phyloP scores from a whole-genome alignment of 169 alveolate species.

The Cryptosporidium xiaoi region DNA sequence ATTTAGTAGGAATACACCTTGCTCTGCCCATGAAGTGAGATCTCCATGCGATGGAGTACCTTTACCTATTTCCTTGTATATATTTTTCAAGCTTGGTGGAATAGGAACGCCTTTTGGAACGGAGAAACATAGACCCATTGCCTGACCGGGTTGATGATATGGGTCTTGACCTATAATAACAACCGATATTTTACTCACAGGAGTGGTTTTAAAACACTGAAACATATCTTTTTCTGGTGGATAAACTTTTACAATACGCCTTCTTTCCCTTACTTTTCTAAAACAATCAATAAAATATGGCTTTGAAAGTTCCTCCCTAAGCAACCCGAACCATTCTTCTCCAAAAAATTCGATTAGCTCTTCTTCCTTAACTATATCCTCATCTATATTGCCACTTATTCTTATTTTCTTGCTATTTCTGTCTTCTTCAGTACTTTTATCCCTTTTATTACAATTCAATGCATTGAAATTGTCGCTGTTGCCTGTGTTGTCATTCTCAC shows the following conservation, averaged over 20 bases:
- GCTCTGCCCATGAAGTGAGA: constrained; percentile 96
- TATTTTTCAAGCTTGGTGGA: constrained; percentile 98
- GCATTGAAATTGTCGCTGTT: no score
- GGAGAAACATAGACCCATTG: constrained; percentile 95
- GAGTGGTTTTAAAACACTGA: constrained; percentile 87
- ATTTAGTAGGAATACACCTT: constrained; percentile 97
- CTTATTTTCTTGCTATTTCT: constrained; percentile 3
- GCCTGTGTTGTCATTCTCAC: neutral
- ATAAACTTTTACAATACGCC: constrained; percentile 79
- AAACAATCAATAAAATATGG: constrained; percentile 83
- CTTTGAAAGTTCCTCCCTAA: constrained; percentile 80
- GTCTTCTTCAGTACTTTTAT: neutral
- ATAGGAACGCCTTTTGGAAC: constrained; percentile 92
- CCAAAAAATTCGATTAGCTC: constrained; percentile 51
- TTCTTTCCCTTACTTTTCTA: constrained; percentile 82
- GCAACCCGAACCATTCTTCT: constrained; percentile 80
- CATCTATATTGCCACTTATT: neutral
- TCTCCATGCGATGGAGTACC: constrained; percentile 94
- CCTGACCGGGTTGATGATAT: constrained; percentile 95
- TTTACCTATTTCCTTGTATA: constrained; percentile 92
- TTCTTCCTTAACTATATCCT: constrained; percentile 13
- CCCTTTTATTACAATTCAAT: no score
- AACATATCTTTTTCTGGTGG: constrained; percentile 89
- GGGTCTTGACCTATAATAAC: constrained; percentile 99
- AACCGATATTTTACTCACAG: constrained; percentile 82